phyloP scores from a whole-genome alignment of 768 basidiomycete genomes.

The Lentinula guzmanii region DNA sequence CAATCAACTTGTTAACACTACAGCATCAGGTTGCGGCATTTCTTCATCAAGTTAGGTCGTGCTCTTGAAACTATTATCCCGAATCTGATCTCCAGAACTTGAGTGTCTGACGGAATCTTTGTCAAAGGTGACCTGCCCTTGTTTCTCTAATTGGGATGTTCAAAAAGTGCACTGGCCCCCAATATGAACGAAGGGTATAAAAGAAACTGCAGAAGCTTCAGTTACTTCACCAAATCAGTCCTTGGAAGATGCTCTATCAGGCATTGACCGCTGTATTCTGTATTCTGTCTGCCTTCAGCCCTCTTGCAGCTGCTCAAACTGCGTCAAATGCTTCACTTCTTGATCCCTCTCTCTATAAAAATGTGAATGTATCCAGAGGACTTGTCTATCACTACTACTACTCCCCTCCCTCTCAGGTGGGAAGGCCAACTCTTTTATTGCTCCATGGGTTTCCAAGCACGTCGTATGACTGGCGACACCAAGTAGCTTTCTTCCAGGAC shows the following conservation, averaged over 20 bases:
- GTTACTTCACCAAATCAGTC: background rate
- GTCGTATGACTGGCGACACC: conserved; percentile 30
- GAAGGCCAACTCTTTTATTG: conserved; percentile 32
- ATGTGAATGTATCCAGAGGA: conserved; percentile 13
- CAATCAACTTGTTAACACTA: too few species aligned
- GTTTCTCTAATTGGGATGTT: too few species aligned
- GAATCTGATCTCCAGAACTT: too few species aligned
- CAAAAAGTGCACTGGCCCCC: too few species aligned
- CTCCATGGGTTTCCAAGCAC: conserved; percentile 39
- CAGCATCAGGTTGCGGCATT: too few species aligned
- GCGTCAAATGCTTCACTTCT: conserved; percentile 10
- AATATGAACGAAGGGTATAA: too few species aligned
- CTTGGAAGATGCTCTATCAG: background rate
- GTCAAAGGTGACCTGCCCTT: too few species aligned
- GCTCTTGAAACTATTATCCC: too few species aligned
- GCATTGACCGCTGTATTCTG: background rate
- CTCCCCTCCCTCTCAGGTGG: background rate
- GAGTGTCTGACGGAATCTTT: too few species aligned
- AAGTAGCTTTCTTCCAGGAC: conserved; percentile 29
- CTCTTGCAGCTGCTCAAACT: background rate
- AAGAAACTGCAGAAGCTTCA: background rate
- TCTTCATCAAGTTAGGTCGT: too few species aligned
- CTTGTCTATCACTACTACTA: conserved; percentile 12
- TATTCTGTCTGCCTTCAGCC: background rate
- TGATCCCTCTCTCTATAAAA: conserved; percentile 13